phyloP scores from a whole-genome alignment of 441 rosid species.

The Erodium chrysanthum region DNA sequence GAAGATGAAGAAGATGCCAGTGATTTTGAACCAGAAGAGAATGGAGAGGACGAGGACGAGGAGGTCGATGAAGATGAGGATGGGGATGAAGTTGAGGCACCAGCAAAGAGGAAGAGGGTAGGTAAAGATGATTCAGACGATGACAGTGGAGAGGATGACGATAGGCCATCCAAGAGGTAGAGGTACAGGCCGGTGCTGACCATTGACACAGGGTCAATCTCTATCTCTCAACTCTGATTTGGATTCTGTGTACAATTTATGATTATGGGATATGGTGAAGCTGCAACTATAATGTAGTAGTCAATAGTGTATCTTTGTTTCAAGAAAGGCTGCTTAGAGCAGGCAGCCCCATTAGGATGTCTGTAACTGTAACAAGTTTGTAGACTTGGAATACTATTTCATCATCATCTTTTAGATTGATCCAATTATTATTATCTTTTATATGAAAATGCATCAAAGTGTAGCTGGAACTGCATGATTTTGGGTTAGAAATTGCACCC shows the following conservation, averaged over 20 bases:
- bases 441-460: too few species aligned
- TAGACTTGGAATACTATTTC: background rate
- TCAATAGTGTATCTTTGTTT: background rate
- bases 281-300: background rate
- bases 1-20: constrained; percentile 86
- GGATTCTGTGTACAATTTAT: too few species aligned
- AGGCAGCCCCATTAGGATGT: background rate
- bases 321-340: background rate
- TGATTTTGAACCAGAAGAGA: constrained; percentile 67
- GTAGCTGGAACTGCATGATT: too few species aligned
- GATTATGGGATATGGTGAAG: too few species aligned
- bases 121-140: constrained; percentile 43
- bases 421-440: too few species aligned
- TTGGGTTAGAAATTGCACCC: too few species aligned
- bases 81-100: constrained; percentile 33
- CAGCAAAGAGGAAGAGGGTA: constrained; percentile 67
- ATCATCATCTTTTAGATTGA: too few species aligned
- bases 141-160: background rate
- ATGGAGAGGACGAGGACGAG: constrained; percentile 44
- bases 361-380: background rate
- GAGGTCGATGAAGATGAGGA: constrained; percentile 26
- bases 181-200: too few species aligned
- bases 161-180: background rate
- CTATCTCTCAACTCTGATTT: too few species aligned
- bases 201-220: too few species aligned